phyloP scores from a whole-genome alignment of 23 red algal genomes.

The Gracilaria domingensis region DNA sequence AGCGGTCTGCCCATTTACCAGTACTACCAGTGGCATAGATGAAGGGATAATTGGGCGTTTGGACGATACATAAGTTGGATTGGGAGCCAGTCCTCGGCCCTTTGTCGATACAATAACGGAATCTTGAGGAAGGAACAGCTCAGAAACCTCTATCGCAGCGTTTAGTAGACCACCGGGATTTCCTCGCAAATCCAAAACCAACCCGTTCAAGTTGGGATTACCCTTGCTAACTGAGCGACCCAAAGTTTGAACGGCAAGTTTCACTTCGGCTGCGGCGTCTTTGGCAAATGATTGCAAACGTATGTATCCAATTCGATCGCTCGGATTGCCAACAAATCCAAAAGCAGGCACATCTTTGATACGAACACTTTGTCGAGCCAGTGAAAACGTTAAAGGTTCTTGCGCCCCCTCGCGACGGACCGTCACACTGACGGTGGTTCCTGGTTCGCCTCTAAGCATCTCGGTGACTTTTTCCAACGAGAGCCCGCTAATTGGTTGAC shows the following conservation, averaged over 20 bases:
- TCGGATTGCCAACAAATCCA: conserved; percentile 64
- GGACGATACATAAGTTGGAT: conserved; percentile 63
- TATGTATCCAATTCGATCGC: conserved; percentile 85
- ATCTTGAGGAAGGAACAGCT: conserved; percentile 91
- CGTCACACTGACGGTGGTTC: conserved; percentile 73
- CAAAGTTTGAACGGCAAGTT: conserved; percentile 55
- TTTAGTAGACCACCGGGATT: conserved; percentile 95
- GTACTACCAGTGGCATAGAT: conserved; percentile 73
- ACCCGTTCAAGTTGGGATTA: conserved; percentile 44
- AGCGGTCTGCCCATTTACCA: conserved; percentile 90
- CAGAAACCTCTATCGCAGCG: conserved; percentile 88
- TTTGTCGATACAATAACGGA: conserved; percentile 83
- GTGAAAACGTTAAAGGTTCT: conserved; percentile 59
- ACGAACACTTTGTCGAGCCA: conserved; percentile 72
- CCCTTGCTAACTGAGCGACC: neutral
- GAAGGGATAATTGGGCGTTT: conserved; percentile 54
- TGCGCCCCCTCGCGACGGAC: conserved; percentile 65
- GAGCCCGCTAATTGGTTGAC: conserved; percentile 55
- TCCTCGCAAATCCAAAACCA: conserved; percentile 93
- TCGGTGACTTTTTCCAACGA: conserved; percentile 81
- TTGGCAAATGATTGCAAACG: conserved; percentile 92
- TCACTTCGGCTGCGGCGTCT: conserved; percentile 80
- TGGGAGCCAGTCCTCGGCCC: conserved; percentile 74
- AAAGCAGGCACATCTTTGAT: conserved; percentile 91
- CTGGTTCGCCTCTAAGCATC: conserved; percentile 88